Percentiles rank a stretch among this genome's conserved stretches.
phyloP scores from a whole-genome alignment of 768 basidiomycete genomes.

The Gloeophyllum trabeum region DNA sequence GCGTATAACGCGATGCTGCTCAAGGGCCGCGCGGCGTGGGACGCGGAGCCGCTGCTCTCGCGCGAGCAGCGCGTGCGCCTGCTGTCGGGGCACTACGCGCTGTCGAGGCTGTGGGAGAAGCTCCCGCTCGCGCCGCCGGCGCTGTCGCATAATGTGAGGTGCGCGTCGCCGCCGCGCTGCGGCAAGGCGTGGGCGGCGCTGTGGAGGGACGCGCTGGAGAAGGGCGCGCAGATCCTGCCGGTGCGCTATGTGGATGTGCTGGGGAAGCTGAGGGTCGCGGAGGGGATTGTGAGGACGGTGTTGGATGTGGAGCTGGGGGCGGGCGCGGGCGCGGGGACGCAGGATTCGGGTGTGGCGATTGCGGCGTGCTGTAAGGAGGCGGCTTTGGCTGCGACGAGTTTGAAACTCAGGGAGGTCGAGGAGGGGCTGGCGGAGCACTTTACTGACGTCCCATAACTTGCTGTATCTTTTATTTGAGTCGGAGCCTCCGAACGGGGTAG shows the following conservation, averaged over 20 bases:
- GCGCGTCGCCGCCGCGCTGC: constrained; percentile 15
- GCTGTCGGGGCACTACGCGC: constrained; percentile 23
- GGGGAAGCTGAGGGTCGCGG: constrained; percentile 21
- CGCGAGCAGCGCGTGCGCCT: constrained; percentile 19
- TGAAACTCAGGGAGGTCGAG: constrained; percentile 11
- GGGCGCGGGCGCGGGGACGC: no score
- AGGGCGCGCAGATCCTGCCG: constrained; percentile 13
- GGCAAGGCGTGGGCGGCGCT: constrained; percentile 18
- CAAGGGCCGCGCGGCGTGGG: constrained; percentile 13
- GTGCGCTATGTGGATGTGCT: constrained; percentile 22
- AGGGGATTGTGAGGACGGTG: constrained; percentile 19
- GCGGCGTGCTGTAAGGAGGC: constrained; percentile 16
- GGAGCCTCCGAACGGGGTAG: no score
- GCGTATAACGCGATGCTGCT: constrained; percentile 25
- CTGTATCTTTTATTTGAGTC: no score
- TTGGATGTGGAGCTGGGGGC: no score
- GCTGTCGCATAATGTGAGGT: constrained; percentile 23
- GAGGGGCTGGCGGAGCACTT: constrained; percentile 13
- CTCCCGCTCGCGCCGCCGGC: constrained; percentile 17
- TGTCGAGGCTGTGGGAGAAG: constrained; percentile 21
- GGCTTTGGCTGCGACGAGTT: constrained; percentile 22
- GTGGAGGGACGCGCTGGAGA: constrained; percentile 17
- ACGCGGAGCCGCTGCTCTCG: constrained; percentile 12
- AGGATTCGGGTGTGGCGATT: neutral
- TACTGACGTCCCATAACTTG: constrained; percentile 6